phyloP scores from a whole-genome alignment of 75 land plant species.

The Azolla pinnata region DNA sequence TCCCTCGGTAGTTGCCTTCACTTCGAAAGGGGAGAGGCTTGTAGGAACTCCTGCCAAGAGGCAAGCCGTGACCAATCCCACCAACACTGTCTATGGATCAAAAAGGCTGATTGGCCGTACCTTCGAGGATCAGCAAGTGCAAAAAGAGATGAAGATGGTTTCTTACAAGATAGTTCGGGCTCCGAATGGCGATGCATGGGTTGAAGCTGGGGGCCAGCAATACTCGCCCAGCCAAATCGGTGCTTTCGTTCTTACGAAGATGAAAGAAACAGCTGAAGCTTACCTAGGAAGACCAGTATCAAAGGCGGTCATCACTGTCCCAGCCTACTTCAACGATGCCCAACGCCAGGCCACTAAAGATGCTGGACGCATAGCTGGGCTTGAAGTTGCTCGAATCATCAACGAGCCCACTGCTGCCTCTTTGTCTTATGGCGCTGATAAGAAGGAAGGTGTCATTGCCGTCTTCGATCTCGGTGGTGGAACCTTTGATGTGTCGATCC shows the following conservation, averaged over 20 bases:
- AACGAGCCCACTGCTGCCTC: conserved; percentile 78
- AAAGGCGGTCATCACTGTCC: conserved; percentile 62
- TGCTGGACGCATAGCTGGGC: conserved; percentile 69
- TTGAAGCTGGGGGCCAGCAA: too few species aligned
- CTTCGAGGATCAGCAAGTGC: conserved; percentile 59
- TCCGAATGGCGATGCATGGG: too few species aligned
- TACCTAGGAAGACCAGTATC: conserved; percentile 51
- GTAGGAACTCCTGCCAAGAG: conserved; percentile 72
- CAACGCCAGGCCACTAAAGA: conserved; percentile 70
- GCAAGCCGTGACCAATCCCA: conserved; percentile 71
- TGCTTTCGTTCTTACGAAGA: conserved; percentile 55
- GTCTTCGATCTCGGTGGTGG: conserved; percentile 85
- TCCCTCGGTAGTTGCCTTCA: conserved; percentile 69
- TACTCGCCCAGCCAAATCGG: conserved; percentile 72
- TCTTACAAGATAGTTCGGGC: too few species aligned
- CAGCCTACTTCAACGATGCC: conserved; percentile 69
- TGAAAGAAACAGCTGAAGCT: too few species aligned
- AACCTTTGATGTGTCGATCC: conserved; percentile 75
- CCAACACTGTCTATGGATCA: conserved; percentile 58
- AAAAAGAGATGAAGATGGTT: conserved; percentile 76
- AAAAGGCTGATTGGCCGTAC: conserved; percentile 61
- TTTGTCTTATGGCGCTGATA: conserved; percentile 69
- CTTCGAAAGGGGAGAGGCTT: conserved; percentile 49
- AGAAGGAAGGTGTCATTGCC: conserved; percentile 56
- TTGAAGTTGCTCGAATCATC: conserved; percentile 63